Evolutionary conservation across 805 yeast species (phyloP).

Genomic region (Kodamaea nitidulidarum): DNA sequence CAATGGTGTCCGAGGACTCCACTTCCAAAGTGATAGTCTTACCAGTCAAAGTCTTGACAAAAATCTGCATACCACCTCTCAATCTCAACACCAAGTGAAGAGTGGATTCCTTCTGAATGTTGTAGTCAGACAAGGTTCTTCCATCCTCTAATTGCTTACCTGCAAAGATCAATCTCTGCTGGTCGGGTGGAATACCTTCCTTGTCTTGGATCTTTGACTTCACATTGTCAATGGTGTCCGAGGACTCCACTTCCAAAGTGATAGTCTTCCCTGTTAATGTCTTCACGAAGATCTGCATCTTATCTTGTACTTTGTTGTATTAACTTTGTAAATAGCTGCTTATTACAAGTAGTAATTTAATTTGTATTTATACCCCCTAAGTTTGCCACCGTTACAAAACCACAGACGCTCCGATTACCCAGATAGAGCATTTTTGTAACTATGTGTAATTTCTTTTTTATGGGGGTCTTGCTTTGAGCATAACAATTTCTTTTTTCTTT

Average conservation of each 20-base stretch:
- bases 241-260: conserved; percentile 97
- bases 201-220: conserved; percentile 98
- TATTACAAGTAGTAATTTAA: neutral
- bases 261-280: conserved; percentile 99
- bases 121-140: conserved; percentile 98
- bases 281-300: conserved; percentile 97
- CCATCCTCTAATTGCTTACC: conserved; percentile 99
- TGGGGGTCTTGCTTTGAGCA: conserved; percentile 1
- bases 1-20: conserved; percentile 97
- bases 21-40: conserved; percentile 98
- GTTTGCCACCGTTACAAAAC: conserved; percentile 8
- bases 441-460: conserved; percentile 4
- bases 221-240: conserved; percentile 98
- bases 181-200: conserved; percentile 99
- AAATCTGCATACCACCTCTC: conserved; percentile 96
- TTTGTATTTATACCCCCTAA: conserved; percentile 7
- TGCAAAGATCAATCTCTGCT: conserved; percentile 98
- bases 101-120: conserved; percentile 99
- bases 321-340: conserved; percentile 1
- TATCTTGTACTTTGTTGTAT: conserved; percentile 38
- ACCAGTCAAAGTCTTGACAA: conserved; percentile 99
- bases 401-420: conserved; percentile 2
- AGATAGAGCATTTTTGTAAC: conserved; percentile 4
- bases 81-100: conserved; percentile 94
- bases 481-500: neutral